These are phyloP conservation scores for Flaveria ramosissima DNA, from an alignment of 129 eudicot genomes.

Conservation along the genomic window DNA sequence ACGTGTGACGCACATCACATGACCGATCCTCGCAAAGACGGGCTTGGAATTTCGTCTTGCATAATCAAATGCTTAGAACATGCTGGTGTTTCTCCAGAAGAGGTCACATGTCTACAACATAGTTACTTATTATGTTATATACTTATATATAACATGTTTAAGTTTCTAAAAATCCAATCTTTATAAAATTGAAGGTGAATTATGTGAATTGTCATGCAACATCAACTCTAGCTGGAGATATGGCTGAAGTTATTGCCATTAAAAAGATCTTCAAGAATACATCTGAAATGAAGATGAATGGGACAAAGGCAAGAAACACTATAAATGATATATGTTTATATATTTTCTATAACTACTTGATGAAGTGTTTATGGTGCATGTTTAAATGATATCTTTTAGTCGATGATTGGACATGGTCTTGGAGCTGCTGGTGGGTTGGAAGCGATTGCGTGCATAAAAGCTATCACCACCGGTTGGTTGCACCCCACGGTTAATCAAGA, in stretches of 20 bases:
- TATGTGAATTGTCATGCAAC: conserved; percentile 86
- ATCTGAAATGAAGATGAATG: conserved; percentile 80
- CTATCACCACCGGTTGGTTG: conserved; percentile 78
- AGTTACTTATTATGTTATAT: not conserved
- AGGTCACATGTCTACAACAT: conserved; percentile 38
- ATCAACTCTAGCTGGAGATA: conserved; percentile 78
- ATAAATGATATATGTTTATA: not conserved
- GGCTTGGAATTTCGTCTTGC: conserved; percentile 84
- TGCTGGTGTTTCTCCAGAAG: conserved; percentile 76
- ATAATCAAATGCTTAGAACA: conserved; percentile 62
- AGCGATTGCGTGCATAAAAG: conserved; percentile 82
- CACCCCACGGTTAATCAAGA: conserved; percentile 87
- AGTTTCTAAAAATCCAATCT: conserved; percentile 5
- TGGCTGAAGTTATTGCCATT: conserved; percentile 75
- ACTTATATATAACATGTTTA: not conserved
- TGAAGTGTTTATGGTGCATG: conserved; percentile 15
- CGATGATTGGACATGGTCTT: conserved; percentile 82
- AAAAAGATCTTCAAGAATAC: conserved; percentile 72
- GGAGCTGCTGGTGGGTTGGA: conserved; percentile 90
- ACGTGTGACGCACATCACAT: conserved; percentile 90
- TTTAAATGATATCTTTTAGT: conserved; percentile 34
- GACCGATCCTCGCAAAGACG: conserved; percentile 86
- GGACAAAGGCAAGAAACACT: conserved; percentile 61
- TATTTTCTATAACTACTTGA: not conserved
- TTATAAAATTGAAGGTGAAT: conserved; percentile 51